Base-by-base conservation (phyloP, 1,284 basidiomycete genomes). In the Vanrija humicola region DNA sequence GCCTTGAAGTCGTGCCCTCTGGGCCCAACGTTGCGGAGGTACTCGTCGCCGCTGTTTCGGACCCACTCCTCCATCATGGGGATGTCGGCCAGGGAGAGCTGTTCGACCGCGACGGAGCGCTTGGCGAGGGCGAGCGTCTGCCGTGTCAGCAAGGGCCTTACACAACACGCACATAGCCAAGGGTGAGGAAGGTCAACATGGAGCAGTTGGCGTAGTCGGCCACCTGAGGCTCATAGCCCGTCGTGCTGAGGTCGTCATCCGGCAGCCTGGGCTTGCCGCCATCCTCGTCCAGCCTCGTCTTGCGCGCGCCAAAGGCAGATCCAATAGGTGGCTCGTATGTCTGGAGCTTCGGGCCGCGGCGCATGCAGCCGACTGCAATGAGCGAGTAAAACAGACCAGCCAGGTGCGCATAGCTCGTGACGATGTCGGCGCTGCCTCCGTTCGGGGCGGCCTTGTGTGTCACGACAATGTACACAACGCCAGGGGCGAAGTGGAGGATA, bases 121-220 rank as follows among this genome's bases (percentile, higher is more conserved):
- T 48, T 44, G 0, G 64, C 70, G 7, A 75, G 63, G 5, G 53
- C 48, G 3, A 65, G 51, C 39, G 65, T 71, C 67, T 72, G 53
- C 2, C 23, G 29, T 19, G 52, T 64, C 34, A 56, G 51, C 42
- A 19, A 12, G 6, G 23, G 3, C 7, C 2, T 21, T 29, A 3
- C 18, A 34, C 14, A 0, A 4, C 18, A 64, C 73, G 62, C 52
- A 76, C 72, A 55, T 73, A 75, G 34, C 58, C 62, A 2, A 75
- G 58, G 12, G 68, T 63, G 34, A 73, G 46, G 42, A 75, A 71
- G 19, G 60, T 65, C 2, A 77, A 56, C 64, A 77, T 68, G 14
- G 69, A 68, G 19, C 63, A 72, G 44, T 66, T 63, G 19, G 56
- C 60, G 49, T 72, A 74, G 55, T 77, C 75, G 26, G 74, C 58